Conservation (phyloP, 768 basidiomycete species). For the Agrocybe pediades region DNA sequence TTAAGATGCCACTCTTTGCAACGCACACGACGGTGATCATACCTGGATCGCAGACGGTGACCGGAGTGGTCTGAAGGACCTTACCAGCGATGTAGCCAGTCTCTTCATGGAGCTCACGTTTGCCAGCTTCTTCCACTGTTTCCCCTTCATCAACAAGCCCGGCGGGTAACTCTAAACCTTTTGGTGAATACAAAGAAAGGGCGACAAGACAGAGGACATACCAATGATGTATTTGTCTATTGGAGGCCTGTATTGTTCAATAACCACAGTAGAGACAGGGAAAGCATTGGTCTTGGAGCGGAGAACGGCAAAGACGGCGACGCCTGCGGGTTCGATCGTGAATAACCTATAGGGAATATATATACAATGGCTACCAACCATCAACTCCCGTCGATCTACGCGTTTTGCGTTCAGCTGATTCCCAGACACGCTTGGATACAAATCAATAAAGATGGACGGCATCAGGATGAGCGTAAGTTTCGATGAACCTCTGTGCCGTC, state of each 20-base stretch:
- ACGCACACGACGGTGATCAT: too few relatives aligned
- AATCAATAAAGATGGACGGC: background rate
- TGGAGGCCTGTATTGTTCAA: slow-evolving; percentile 93
- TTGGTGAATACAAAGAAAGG: background rate
- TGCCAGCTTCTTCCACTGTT: slow-evolving; percentile 75
- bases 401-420: slow-evolving; percentile 83
- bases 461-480: background rate
- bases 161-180: slow-evolving; percentile 37
- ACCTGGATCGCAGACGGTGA: slow-evolving; percentile 77
- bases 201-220: slow-evolving; percentile 18
- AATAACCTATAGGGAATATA: slow-evolving; percentile 8
- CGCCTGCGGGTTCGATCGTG: slow-evolving; percentile 49
- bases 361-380: slow-evolving; percentile 48
- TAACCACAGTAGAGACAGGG: slow-evolving; percentile 75
- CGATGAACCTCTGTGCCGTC: slow-evolving; percentile 66
- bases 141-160: slow-evolving; percentile 83
- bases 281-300: slow-evolving; percentile 74
- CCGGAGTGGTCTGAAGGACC: slow-evolving; percentile 63
- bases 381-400: slow-evolving; percentile 78
- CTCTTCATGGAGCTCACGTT: slow-evolving; percentile 91
- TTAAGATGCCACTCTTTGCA: too few relatives aligned
- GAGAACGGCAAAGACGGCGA: slow-evolving; percentile 82
- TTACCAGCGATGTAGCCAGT: slow-evolving; percentile 79
- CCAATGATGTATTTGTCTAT: slow-evolving; percentile 78
- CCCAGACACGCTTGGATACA: slow-evolving; percentile 73